Evolutionary conservation across 192 early-diverging fungal species (phyloP).

Genomic region (Backusella australiensis): DNA sequence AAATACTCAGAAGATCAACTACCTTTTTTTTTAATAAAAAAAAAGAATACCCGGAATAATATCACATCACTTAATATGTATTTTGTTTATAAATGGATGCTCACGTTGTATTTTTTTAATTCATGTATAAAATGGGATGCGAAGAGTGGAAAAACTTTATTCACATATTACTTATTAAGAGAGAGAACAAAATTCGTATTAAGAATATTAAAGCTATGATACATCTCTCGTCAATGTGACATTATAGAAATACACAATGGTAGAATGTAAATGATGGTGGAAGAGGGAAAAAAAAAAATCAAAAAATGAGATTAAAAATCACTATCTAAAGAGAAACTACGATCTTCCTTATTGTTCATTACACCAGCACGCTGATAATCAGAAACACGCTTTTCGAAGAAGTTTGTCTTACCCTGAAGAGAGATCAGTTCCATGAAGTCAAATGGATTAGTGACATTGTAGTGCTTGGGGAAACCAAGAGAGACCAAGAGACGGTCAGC

Average conservation of each 20-base stretch:
- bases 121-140: too few relatives aligned
- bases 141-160: too few relatives aligned
- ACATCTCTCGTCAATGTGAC: not conserved
- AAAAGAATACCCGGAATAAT: too few relatives aligned
- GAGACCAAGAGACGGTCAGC: constrained; percentile 89
- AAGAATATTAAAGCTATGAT: not conserved
- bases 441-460: constrained; percentile 86
- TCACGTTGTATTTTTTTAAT: too few relatives aligned
- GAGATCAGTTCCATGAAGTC: constrained; percentile 99
- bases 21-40: too few relatives aligned
- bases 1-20: too few relatives aligned
- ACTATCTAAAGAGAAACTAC: constrained; percentile 70
- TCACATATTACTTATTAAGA: too few relatives aligned
- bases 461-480: constrained; percentile 82
- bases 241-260: not conserved
- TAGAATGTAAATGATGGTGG: not conserved
- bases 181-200: too few relatives aligned
- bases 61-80: too few relatives aligned
- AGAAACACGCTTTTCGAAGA: constrained; percentile 94
- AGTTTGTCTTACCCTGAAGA: constrained; percentile 97
- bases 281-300: not conserved
- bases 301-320: constrained; percentile 55
- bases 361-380: constrained; percentile 93
- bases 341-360: constrained; percentile 64
- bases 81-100: too few relatives aligned